Evolutionary conservation across 2,329 filamentous ascomycete genomes (phyloP).

Genomic region (Byssochlamys sp.): DNA sequence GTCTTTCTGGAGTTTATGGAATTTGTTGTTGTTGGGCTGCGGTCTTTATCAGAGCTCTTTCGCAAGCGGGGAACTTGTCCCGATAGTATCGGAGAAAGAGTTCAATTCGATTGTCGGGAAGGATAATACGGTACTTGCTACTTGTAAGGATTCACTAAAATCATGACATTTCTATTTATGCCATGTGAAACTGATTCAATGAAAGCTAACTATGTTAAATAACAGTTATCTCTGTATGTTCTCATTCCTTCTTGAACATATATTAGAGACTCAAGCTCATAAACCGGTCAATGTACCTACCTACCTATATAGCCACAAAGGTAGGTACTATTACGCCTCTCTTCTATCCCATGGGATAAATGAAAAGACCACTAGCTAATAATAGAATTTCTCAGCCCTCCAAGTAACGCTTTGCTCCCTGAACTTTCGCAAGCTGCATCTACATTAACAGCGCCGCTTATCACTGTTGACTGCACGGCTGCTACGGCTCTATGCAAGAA

Average conservation of each 20-base stretch:
- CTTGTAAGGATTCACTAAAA: neutral
- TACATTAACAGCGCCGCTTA: neutral
- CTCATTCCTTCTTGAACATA: neutral
- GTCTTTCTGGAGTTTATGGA: neutral
- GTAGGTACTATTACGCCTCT: neutral
- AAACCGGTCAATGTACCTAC: neutral
- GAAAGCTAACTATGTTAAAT: neutral
- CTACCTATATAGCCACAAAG: neutral
- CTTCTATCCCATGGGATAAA: neutral
- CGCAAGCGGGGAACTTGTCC: neutral
- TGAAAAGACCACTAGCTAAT: neutral
- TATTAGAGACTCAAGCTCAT: neutral
- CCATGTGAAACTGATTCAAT: neutral
- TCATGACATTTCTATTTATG: neutral
- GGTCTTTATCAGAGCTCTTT: neutral
- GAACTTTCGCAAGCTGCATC: neutral
- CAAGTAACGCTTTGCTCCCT: neutral
- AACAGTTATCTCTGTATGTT: neutral
- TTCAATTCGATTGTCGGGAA: neutral
- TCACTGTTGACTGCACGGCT: neutral
- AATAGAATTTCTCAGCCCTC: neutral
- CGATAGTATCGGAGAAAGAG: neutral
- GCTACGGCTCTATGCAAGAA: conserved; percentile 12
- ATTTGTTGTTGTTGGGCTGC: neutral
- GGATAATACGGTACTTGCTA: neutral